Evolutionary conservation across 2,329 filamentous ascomycete species (phyloP).

Genomic region (Claviceps capensis): DNA sequence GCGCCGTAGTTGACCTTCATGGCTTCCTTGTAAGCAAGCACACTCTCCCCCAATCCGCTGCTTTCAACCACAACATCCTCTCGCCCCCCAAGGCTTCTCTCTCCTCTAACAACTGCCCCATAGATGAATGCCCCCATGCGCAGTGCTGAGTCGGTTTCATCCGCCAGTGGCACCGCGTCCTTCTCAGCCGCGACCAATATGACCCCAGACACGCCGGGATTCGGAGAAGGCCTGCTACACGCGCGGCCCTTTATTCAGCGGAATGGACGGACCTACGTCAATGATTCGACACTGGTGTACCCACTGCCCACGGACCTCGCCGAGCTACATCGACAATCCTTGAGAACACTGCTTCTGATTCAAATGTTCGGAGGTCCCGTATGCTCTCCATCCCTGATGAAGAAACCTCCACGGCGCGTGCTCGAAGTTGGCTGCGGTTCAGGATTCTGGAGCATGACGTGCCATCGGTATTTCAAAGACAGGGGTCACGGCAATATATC

Average conservation of each 20-base stretch:
- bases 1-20: constrained; percentile 5
- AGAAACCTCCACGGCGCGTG: constrained; percentile 59
- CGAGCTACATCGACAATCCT: constrained; percentile 75
- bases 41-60: not conserved
- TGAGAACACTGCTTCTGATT: constrained; percentile 69
- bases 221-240: constrained; percentile 25
- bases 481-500: constrained; percentile 55
- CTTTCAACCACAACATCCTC: not conserved
- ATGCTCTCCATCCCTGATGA: constrained; percentile 53
- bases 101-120: constrained; percentile 11
- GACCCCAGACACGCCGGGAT: constrained; percentile 33
- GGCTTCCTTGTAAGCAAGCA: constrained; percentile 6
- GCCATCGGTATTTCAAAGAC: constrained; percentile 63
- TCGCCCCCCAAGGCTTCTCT: not conserved
- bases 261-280: constrained; percentile 72
- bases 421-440: constrained; percentile 81
- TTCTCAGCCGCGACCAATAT: constrained; percentile 31
- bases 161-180: constrained; percentile 29
- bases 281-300: constrained; percentile 59
- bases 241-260: constrained; percentile 51
- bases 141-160: constrained; percentile 33
- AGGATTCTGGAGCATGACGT: constrained; percentile 81
- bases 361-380: constrained; percentile 71
- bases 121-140: constrained; percentile 22
- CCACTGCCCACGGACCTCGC: constrained; percentile 79